Conservation (phyloP, 495 filamentous ascomycete genomes). For the Penicillium parvum region DNA sequence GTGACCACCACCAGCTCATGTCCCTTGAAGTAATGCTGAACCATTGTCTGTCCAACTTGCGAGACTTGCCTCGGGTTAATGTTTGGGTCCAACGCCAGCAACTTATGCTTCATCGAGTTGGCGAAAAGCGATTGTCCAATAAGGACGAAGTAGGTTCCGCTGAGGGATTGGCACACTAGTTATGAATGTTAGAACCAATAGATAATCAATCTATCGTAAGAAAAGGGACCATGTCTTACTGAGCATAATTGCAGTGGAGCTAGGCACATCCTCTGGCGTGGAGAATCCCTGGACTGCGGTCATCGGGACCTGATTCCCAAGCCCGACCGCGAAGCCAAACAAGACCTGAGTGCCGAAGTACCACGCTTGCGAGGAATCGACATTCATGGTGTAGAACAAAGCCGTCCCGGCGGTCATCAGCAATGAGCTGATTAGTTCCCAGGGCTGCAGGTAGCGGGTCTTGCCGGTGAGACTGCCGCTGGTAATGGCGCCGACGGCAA, state of each 20-base stretch:
- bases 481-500: constrained; percentile 11
- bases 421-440: constrained; percentile 13
- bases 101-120: constrained; percentile 26
- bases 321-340: constrained; percentile 21
- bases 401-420: constrained; percentile 28
- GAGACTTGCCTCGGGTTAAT: constrained; percentile 38
- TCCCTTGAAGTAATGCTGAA: constrained; percentile 36
- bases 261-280: constrained; percentile 47
- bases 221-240: constrained; percentile 12
- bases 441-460: constrained; percentile 12
- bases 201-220: too few relatives aligned
- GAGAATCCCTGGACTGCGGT: constrained; percentile 25
- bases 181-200: too few relatives aligned
- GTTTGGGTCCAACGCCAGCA: constrained; percentile 29
- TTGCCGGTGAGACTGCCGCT: constrained; percentile 11
- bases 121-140: constrained; percentile 40
- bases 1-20: constrained; percentile 42
- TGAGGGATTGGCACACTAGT: constrained; percentile 38
- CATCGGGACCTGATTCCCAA: constrained; percentile 23
- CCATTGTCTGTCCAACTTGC: constrained; percentile 41
- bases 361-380: constrained; percentile 6
- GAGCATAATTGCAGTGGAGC: constrained; percentile 23
- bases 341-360: constrained; percentile 27
- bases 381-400: constrained; percentile 20
- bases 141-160: constrained; percentile 41